Conservation (phyloP, 2,329 filamentous ascomycete genomes). For the Colletotrichum sp. region DNA sequence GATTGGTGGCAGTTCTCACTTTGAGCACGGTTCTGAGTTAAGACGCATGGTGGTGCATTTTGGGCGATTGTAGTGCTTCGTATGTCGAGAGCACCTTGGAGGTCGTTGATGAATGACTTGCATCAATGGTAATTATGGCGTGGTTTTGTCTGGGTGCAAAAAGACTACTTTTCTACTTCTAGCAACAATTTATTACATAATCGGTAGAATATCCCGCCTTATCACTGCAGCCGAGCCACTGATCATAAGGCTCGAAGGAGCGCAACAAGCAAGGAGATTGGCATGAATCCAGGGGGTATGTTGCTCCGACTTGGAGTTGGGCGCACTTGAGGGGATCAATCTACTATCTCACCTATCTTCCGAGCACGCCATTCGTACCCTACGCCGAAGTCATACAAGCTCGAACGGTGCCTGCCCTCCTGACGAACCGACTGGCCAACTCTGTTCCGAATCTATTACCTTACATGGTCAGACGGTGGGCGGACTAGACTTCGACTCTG, state of each 20-base stretch:
- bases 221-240: no score
- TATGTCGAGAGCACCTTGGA: no score
- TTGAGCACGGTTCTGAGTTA: no score
- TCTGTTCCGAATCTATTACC: accelerated
- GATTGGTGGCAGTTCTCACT: no score
- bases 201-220: no score
- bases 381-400: background rate
- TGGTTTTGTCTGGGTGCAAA: no score
- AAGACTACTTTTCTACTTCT: no score
- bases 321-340: background rate
- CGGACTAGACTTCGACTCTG: background rate
- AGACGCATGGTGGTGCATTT: no score
- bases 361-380: background rate
- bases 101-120: no score
- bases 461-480: accelerated
- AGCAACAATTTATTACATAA: no score
- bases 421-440: background rate
- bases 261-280: background rate
- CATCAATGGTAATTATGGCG: no score
- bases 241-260: background rate
- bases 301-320: background rate
- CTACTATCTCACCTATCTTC: background rate
- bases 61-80: no score
- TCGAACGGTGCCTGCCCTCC: background rate
- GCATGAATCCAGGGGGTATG: background rate